phyloP scores from a whole-genome alignment of 371 early-diverging fungal species.

The Encephalitozoon cuniculi region DNA sequence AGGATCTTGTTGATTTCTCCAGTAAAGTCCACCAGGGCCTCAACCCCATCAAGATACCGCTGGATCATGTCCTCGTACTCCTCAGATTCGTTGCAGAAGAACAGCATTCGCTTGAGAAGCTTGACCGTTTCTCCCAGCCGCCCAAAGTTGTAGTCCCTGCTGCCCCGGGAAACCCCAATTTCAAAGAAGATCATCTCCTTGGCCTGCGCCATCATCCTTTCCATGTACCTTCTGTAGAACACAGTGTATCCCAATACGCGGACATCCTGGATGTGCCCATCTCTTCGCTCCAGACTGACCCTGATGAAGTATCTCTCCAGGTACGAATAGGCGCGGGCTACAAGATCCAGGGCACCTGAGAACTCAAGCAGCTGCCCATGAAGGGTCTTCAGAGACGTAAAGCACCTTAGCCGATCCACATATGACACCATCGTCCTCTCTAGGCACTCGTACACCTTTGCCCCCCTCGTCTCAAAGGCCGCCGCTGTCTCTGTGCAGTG shows the following conservation, averaged over 20 bases:
- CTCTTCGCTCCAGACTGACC: slow-evolving; percentile 2
- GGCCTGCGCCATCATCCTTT: slow-evolving; percentile 13
- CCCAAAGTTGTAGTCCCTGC: not conserved
- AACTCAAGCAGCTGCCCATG: not conserved
- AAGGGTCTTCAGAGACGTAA: slow-evolving; percentile 13
- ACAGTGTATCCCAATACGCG: slow-evolving; percentile 10
- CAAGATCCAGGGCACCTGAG: not conserved
- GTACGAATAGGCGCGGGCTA: slow-evolving; percentile 31
- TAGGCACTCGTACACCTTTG: slow-evolving; percentile 29
- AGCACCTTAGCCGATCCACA: slow-evolving; percentile 3
- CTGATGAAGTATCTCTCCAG: slow-evolving; percentile 41
- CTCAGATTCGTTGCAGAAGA: not conserved
- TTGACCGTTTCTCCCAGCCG: not conserved
- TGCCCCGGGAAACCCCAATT: not conserved
- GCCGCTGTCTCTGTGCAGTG: slow-evolving; percentile 32
- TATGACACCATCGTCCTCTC: not conserved
- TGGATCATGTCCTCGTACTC: slow-evolving; percentile 17
- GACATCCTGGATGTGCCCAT: slow-evolving; percentile 12
- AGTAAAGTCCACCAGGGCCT: not conserved
- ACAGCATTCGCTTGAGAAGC: not conserved
- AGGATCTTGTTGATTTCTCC: slow-evolving; percentile 13
- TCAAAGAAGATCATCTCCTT: slow-evolving; percentile 36
- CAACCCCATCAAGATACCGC: slow-evolving; percentile 19
- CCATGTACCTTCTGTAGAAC: slow-evolving; percentile 35
- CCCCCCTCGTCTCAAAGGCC: slow-evolving; percentile 37